Base-by-base conservation (phyloP, 371 early-diverging fungal species). In the Mortierella sp. region DNA sequence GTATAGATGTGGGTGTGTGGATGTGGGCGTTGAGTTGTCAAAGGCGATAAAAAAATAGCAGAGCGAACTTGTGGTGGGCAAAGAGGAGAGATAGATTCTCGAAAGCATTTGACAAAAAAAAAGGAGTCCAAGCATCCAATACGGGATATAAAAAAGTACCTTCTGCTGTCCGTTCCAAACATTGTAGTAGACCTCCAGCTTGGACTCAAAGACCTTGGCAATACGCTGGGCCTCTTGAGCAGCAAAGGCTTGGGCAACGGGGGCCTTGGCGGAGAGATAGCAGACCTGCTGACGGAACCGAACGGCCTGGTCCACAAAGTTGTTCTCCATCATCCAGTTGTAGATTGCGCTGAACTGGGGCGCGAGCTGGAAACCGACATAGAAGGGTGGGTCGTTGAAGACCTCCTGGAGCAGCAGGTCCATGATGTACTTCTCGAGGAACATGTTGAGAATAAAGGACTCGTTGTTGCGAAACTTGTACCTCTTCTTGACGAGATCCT, bases 221-320 rank as follows among this genome's bases (percentile, higher is more conserved):
- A 84, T 84, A 63, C 85, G 71, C 5, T 24, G 35, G 14, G 85
- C 85, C 44, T 81, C 85, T 27, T 76, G 55, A 16, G 60, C 27
- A 18, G 85, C 85, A 71, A 74, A 68, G 2, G 54, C 71, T 21
- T 81, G 81, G 1, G 79, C 81, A 11, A 68, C 76, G 7, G 85
- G 85, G 35, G 85, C 54, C 58, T 81, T 84, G 70, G 81, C 85
- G 16, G 81, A 84, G 71, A 84, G 46, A 75, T 81, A 84, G 75
- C 85, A 84, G 35, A 84, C 68, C 51, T 84, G 85, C 51, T 84
- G 85, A 41, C 85, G 85, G 85, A 84, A 84, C 6, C 85, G 85
- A 35, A 81, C 81, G 8, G 85, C 85, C 56, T 84, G 85, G 58
- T 84, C 85, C 4, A 16, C 55, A 63, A 81, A 84, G 63, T 76